Base-by-base conservation (phyloP, 371 early-diverging fungal species). In the Mortierella sp. region DNA sequence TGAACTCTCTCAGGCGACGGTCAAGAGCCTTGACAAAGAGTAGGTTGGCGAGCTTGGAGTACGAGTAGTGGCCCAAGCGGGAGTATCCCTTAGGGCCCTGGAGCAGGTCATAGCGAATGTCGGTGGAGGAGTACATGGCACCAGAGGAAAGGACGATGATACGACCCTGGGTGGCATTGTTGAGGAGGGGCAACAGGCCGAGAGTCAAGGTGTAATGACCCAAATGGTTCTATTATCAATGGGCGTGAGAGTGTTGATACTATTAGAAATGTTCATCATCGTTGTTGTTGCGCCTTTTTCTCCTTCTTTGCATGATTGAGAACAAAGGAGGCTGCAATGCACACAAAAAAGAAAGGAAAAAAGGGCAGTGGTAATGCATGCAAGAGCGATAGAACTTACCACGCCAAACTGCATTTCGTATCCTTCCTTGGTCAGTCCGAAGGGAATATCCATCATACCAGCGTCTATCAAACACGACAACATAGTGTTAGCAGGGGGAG, bases 21-120 rank as follows among this genome's bases (percentile, higher is more conserved):
- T 87, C 79, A 60, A 94, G 81, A 0, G 87, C 88, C 27, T 76
- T 87, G 70, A 92, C 81, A 83, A 93, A 94, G 54, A 92, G 81
- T 27, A 93, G n/a, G 83, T 94, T 93, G 68, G 92, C 93, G 29
- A 94, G 88, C 77, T 94, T 94, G 55, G 90, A 87, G 8, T 86
- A 77, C 10, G 88, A 89, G 77, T 94, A 94, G 75, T 88, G 89
- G 16, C 77, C 77, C 35, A 81, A 78, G 21, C 77, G 71, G 63
- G 82, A 80, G 86, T 94, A 93, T 1, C 49, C 38, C 35, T 88
- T 83, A 29, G 75, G 16, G 4, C 74, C 71, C 44, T 76, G 84
- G 10, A 92, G 74, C 8, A 43, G 72, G 21, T 88, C 88, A 46
- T 90, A 90, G 35, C 74, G 76, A 71, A 93, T 89, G 3, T 80